Conservation (phyloP, 805 yeast genomes). For the Kodamaea laetipori region DNA sequence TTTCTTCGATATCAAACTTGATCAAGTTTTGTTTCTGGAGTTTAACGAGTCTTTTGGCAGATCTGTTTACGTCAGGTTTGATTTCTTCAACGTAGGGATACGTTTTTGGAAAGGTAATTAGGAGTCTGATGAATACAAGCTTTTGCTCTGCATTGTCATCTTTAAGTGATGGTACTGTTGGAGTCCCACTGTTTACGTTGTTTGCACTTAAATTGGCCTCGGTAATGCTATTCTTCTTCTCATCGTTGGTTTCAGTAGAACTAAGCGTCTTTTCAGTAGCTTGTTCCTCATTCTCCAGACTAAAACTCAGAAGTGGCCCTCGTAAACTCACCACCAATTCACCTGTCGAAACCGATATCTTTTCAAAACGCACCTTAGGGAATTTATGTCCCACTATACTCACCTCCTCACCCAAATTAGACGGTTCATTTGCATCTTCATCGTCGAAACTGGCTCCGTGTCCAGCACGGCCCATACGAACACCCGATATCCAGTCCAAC, state of each 20-base stretch:
- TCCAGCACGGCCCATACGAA: slow-evolving; percentile 64
- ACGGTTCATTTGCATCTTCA: slow-evolving; percentile 38
- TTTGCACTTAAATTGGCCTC: not conserved
- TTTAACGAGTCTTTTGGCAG: slow-evolving; percentile 19
- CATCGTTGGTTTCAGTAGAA: slow-evolving; percentile 4
- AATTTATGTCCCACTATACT: slow-evolving; percentile 85
- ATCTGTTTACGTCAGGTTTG: slow-evolving; percentile 13
- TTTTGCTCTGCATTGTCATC: slow-evolving; percentile 29
- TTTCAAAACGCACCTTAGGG: slow-evolving; percentile 83
- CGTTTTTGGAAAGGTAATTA: slow-evolving; percentile 65
- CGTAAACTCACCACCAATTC: slow-evolving; percentile 70
- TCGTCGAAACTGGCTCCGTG: slow-evolving; percentile 27
- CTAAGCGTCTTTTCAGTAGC: slow-evolving; percentile 3
- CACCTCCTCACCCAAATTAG: slow-evolving; percentile 89
- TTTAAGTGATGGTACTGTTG: slow-evolving; percentile 3
- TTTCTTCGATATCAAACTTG: slow-evolving; percentile 71
- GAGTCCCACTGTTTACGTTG: not conserved
- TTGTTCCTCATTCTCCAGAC: slow-evolving; percentile 3
- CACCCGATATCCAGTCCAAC: slow-evolving; percentile 92
- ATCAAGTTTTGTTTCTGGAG: slow-evolving; percentile 27
- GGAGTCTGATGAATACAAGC: slow-evolving; percentile 67
- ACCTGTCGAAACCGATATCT: slow-evolving; percentile 86
- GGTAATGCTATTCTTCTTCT: not conserved
- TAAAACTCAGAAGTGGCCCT: slow-evolving; percentile 48
- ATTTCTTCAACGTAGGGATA: slow-evolving; percentile 69